Evolutionary conservation across 106 monocot genomes (phyloP), one percentile per base, ranked within the genome.

Genomic region (Dendrobium nobile): DNA sequence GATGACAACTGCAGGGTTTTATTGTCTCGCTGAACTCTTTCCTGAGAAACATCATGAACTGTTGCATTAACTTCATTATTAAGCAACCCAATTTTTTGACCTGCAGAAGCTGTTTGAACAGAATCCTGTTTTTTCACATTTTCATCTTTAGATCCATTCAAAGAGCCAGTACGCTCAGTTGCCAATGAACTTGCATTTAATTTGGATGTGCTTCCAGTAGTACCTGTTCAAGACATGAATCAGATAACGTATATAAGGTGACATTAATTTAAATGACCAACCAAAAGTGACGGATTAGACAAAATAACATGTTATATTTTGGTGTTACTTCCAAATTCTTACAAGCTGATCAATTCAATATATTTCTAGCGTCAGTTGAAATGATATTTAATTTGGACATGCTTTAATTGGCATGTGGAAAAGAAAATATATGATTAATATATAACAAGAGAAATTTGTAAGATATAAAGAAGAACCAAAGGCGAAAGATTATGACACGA

Each of bases 71-170:
- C 76, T 26, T 47, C 22, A 10, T 51, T 76, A 43, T 47, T 76
- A 7, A 73, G 77, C 41, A 82, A 20, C 18, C 80, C 84, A 75
- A 81, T 83, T 7, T 79, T 72, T 78, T 82, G 76, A 27, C 7
- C 28, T 48, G n/a, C 76, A 76, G 76, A 26, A 76, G 3, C 58
- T 72, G 54, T 75, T 83, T 75, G 81, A 80, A 45, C 47, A 80
- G 85, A 61, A 80, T 75, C 45, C 33, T 75, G 64, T 58, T 81
- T 84, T 33, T 73, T 81, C 75, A 77, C 73, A 75, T 31, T 75
- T 55, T 77, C 85, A 41, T 26, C 16, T 61, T 82, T 80, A 78
- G 94, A 86, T 72, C 54, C 48, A 87, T 91, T 91, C n/a, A 56
- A 67, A 41, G 79, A 79, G 28, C 74, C 72, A 73, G 56, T 55